Base-by-base conservation (phyloP, 305 asterid species). In the Plantago rigida region DNA sequence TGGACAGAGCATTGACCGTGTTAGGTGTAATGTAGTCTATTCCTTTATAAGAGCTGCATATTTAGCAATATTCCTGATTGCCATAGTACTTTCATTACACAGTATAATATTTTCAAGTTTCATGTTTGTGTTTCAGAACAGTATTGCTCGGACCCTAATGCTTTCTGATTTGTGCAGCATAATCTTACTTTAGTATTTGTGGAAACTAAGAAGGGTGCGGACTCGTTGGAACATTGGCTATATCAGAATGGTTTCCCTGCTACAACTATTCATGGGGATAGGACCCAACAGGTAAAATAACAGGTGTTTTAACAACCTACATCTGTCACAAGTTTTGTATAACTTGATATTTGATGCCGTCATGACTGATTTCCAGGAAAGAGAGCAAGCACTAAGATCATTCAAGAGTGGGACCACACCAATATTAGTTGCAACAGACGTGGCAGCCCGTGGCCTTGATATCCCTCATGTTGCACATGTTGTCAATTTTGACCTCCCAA, bases 131-230 rank as follows among this genome's bases (percentile, higher is more conserved):
- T 36, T 36, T 5, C 44, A 36, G 44, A 36, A 8, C 10, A 36
- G 9, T 36, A 5, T 28, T 53, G 47, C 26, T 47, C 26, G 64
- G 28, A 39, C 47, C 49, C 41, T 55, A 48, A 56, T 46, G 36
- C 46, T 57, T 44, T 9, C 55, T 34, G 13, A 54, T 68, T 19
- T 64, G 19, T 64, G 75, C 82, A 77, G 81, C 85, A 72, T 68
- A 42, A 83, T 70, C 86, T 84, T 53, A 84, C 88, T 53, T 78
- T 84, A 63, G 92, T 84, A 68, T 84, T 84, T 75, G 93, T 84
- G 76, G 93, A 84, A 73, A 84, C 93, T 13, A 84, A 84, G 78
- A 84, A 80, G 53, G 93, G 93, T 51, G 89, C 93, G 54, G 93
- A 84, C 57, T 73, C 93, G 12, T 75, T 84, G 74, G 93, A 84